Evolutionary conservation across 371 early-diverging fungal species (phyloP).

Genomic region (Syncephalastrum contaminatum): DNA sequence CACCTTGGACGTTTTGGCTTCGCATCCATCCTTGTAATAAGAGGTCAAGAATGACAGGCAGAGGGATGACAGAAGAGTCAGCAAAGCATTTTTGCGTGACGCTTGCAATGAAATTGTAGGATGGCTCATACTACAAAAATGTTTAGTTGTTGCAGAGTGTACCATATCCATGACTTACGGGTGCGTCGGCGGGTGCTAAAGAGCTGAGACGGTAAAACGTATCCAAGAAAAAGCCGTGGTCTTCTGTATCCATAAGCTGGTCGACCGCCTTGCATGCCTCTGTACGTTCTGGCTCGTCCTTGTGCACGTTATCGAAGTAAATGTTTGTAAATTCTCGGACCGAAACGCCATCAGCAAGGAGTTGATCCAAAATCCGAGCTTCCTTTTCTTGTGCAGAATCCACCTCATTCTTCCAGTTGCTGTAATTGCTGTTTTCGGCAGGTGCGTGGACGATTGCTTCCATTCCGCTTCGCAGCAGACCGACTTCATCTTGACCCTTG

Average conservation of each 20-base stretch:
- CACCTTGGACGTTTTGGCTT: conserved; percentile 48
- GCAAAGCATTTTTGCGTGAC: conserved; percentile 21
- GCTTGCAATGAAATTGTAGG: conserved; percentile 48
- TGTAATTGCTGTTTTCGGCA: conserved; percentile 11
- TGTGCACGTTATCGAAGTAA: conserved; percentile 26
- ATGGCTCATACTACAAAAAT: conserved; percentile 34
- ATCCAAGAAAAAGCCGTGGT: too few species aligned
- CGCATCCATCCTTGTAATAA: conserved; percentile 48
- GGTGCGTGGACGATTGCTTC: conserved; percentile 15
- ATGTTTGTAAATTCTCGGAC: conserved; percentile 27
- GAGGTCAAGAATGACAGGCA: conserved; percentile 51
- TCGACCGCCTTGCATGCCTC: too few species aligned
- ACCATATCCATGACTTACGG: too few species aligned
- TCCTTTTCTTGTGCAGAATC: conserved; percentile 31
- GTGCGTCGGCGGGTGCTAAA: too few species aligned
- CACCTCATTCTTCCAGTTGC: conserved; percentile 28
- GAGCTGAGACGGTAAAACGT: too few species aligned
- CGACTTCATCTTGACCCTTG: conserved; percentile 24
- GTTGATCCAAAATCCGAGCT: conserved; percentile 11
- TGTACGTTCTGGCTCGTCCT: too few species aligned
- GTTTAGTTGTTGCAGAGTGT: not conserved
- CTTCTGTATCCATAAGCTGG: too few species aligned
- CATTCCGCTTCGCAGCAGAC: conserved; percentile 36
- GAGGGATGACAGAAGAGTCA: conserved; percentile 50
- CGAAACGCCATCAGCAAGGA: conserved; percentile 18